Evolutionary conservation across 192 early-diverging fungal species (phyloP), one percentile per base, ranked within the genome.

Genomic region (Rhizophagus clarus): DNA sequence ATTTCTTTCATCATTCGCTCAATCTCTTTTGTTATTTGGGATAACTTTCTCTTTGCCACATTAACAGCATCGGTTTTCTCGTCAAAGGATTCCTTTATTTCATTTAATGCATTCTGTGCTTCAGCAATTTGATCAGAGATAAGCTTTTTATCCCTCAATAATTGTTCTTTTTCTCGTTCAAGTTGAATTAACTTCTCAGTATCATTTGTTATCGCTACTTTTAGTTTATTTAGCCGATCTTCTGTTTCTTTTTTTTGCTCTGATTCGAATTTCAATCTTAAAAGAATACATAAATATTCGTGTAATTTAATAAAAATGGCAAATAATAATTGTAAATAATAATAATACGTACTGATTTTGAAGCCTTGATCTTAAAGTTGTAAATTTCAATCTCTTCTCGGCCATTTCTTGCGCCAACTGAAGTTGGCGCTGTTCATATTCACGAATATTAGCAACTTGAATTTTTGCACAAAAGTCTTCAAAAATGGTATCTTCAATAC

Each of bases 361-460:
- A 45, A 97, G 82, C 69, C 93, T 91, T 17, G 96, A 93, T 67
- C 91, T 85, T 66, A 94, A 90, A 2, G 94, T 94, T 34, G 87
- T 87, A 79, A 96, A 96, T 79, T 93, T 90, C 63, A 95, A 75
- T 45, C 92, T 89, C 24, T 88, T 90, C 83, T 99, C 93, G 15
- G 88, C 88, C 1, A 87, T 82, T 78, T 97, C 93, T 76, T 94
- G 90, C 2, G 94, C 85, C 4, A 92, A 81, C 17, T 88, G 88
- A 20, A 95, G 85, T 61, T 93, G 91, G 31, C 89, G 84, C 24
- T 89, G 89, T 81, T 99, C 97, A 81, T 96, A 98, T 75, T 95
- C 97, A 6, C 95, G 92, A 76, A 98, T 91, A 76, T 90, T 93
- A 11, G 84, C 61, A 2, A 98, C 92, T 4, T 88, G 86, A n/a